Evolutionary conservation across 306 rosid genomes (phyloP).

Genomic region (Castanopsis chinensis): DNA sequence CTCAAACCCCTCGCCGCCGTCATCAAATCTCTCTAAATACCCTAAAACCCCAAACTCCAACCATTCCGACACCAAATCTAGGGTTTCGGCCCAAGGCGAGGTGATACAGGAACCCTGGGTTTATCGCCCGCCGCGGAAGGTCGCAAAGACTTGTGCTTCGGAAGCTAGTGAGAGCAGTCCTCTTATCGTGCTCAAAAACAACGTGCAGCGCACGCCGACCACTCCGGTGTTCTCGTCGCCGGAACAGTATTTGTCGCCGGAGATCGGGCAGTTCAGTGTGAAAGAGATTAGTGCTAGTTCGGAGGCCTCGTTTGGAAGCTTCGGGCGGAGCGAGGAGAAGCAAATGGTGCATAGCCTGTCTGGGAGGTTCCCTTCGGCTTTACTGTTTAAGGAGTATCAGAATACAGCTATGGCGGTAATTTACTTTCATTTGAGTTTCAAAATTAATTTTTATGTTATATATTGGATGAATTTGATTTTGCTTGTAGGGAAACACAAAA

Average conservation of each 20-base stretch:
- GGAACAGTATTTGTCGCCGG: slow-evolving; percentile 57
- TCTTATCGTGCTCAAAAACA: slow-evolving; percentile 47
- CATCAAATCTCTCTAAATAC: slow-evolving; percentile 29
- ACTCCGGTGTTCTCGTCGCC: slow-evolving; percentile 43
- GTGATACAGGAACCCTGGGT: slow-evolving; percentile 66
- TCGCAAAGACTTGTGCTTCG: slow-evolving; percentile 38
- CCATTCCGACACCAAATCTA: slow-evolving; percentile 7
- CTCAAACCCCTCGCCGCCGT: slow-evolving; percentile 46
- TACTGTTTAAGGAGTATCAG: slow-evolving; percentile 87
- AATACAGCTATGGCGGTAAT: slow-evolving; percentile 92
- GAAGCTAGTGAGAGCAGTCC: slow-evolving; percentile 43
- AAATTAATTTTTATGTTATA: not conserved
- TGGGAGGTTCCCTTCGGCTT: slow-evolving; percentile 81
- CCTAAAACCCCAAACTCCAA: slow-evolving; percentile 22
- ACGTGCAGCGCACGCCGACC: slow-evolving; percentile 47
- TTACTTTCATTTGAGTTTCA: not conserved
- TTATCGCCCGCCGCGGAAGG: slow-evolving; percentile 68
- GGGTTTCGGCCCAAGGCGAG: slow-evolving; percentile 43
- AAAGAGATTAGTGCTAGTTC: slow-evolving; percentile 38
- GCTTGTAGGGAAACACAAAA: not conserved
- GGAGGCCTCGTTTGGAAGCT: slow-evolving; percentile 41
- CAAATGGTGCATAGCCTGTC: slow-evolving; percentile 50
- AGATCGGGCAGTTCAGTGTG: slow-evolving; percentile 28
- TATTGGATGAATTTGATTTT: not conserved
- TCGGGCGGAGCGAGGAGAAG: slow-evolving; percentile 38